phyloP scores from a whole-genome alignment of 2,329 filamentous ascomycete genomes.

The Rutstroemia sp. region DNA sequence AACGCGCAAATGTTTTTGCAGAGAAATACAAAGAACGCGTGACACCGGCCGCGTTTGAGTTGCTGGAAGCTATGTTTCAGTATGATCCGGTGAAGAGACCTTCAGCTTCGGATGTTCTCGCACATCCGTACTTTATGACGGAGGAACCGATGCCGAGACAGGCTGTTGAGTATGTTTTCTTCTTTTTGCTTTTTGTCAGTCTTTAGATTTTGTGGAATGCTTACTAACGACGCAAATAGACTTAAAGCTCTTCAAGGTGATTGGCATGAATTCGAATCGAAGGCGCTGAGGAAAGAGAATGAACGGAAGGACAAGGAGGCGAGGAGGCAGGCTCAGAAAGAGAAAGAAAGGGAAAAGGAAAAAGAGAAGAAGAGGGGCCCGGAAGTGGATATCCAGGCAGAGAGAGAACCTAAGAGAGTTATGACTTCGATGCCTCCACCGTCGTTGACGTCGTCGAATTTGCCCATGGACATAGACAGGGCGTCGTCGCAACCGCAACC shows the following conservation, averaged over 20 bases:
- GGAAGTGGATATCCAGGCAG: slow-evolving; percentile 15
- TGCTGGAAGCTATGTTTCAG: slow-evolving; percentile 76
- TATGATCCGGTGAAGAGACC: slow-evolving; percentile 84
- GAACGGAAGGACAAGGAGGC: slow-evolving; percentile 51
- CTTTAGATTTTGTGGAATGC: neutral
- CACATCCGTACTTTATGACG: slow-evolving; percentile 78
- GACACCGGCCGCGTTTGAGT: slow-evolving; percentile 72
- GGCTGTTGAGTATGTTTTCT: slow-evolving; percentile 64
- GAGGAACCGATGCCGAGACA: slow-evolving; percentile 74
- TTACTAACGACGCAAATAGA: slow-evolving; percentile 31
- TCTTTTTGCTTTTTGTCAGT: neutral
- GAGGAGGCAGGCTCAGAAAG: slow-evolving; percentile 25
- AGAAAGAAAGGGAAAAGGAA: slow-evolving; percentile 20
- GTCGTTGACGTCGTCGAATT: neutral
- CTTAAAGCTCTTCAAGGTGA: slow-evolving; percentile 79
- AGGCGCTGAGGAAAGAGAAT: slow-evolving; percentile 85
- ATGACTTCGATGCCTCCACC: slow-evolving; percentile 14
- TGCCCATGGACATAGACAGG: no score
- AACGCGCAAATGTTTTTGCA: slow-evolving; percentile 67
- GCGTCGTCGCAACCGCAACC: no score
- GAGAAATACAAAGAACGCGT: slow-evolving; percentile 75
- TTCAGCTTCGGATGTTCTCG: slow-evolving; percentile 73
- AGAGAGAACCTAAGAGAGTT: slow-evolving; percentile 24
- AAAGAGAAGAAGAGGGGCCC: slow-evolving; percentile 24
- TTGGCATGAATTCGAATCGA: slow-evolving; percentile 98